A percentile compares a stretch with the other conserved stretches of the same genome.
Evolutionary conservation across 805 yeast species (phyloP).

Genomic region (Candida maesae): DNA sequence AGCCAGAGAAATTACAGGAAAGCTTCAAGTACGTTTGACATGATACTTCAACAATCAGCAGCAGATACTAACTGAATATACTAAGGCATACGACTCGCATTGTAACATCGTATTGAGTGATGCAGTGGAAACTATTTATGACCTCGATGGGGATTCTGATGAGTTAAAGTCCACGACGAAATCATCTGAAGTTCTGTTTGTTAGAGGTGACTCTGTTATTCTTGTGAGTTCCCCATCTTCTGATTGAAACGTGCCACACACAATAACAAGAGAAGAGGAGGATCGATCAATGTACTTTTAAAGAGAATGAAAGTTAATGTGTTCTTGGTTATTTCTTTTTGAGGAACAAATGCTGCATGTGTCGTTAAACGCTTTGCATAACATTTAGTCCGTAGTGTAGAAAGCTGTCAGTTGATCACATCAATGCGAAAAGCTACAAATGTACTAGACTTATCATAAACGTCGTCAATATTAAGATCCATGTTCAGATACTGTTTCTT

Average conservation of each 20-base stretch:
- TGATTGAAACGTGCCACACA: no score
- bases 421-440: no score
- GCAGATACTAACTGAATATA: slow-evolving; percentile 6
- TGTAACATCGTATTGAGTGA: slow-evolving; percentile 95
- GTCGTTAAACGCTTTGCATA: no score
- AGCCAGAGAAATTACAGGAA: slow-evolving; percentile 87
- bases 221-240: slow-evolving; percentile 55
- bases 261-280: no score
- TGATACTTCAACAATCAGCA: no score
- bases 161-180: slow-evolving; percentile 36
- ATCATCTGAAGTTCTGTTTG: slow-evolving; percentile 83
- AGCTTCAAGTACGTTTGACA: slow-evolving; percentile 58
- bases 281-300: no score
- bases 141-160: slow-evolving; percentile 40
- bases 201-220: slow-evolving; percentile 97
- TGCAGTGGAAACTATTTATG: slow-evolving; percentile 78
- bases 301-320: background rate
- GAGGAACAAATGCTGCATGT: no score
- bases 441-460: no score
- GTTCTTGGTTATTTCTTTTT: no score
- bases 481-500: slow-evolving; percentile 62
- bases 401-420: no score
- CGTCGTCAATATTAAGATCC: no score
- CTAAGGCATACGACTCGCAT: slow-evolving; percentile 84
- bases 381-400: no score